Conservation (phyloP, 176 grass and related monocot species). For the Hyparrhenia diplandra region DNA sequence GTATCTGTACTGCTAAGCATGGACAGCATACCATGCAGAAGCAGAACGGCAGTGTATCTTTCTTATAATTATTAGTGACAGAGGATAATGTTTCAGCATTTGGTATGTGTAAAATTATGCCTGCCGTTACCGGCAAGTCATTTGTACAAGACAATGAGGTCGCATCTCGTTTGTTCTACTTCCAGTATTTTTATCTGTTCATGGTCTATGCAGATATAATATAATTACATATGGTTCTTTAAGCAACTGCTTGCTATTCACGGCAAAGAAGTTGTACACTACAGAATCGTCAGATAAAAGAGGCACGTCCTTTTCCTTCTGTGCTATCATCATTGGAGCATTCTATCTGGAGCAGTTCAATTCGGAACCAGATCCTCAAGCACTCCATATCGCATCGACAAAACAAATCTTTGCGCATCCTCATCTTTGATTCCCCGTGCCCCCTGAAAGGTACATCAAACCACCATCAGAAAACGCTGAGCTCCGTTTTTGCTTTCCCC, state of each 20-base stretch:
- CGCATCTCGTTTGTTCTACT: background rate
- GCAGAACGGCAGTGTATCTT: background rate
- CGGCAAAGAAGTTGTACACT: conserved; percentile 7
- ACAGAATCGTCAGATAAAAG: background rate
- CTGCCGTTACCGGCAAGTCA: conserved; percentile 34
- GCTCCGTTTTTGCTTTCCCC: background rate
- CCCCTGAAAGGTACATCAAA: conserved; percentile 40
- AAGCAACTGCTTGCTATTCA: conserved; percentile 6
- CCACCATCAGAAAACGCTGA: background rate
- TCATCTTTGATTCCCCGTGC: conserved; percentile 20
- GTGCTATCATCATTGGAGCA: background rate
- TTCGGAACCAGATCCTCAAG: background rate
- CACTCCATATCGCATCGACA: background rate
- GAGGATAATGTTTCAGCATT: background rate
- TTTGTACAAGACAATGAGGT: background rate
- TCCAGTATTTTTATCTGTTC: background rate
- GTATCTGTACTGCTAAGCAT: conserved; percentile 31
- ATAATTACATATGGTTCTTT: background rate
- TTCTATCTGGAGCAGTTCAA: background rate
- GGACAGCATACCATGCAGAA: conserved; percentile 10
- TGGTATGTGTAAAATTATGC: background rate
- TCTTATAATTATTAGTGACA: background rate
- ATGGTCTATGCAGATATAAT: background rate
- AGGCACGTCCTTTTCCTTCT: background rate
- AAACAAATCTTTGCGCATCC: background rate